Evolutionary conservation across 257 asterid species (phyloP).

Genomic region (Capsicum baccatum): DNA sequence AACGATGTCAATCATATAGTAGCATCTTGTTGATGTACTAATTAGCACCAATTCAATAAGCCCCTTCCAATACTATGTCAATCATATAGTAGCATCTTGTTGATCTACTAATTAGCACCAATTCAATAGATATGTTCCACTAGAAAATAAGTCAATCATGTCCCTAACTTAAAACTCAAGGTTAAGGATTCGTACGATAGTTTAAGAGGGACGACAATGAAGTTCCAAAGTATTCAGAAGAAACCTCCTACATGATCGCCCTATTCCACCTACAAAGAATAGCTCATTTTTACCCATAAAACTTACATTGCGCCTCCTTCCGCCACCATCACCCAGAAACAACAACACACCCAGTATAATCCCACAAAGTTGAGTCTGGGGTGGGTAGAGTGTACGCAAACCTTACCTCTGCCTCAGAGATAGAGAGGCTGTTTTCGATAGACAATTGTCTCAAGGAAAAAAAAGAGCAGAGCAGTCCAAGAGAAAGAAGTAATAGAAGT

Average conservation of each 20-base stretch:
- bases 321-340: neutral
- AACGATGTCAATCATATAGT: constrained; percentile 3
- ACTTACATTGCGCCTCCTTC: neutral
- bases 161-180: neutral
- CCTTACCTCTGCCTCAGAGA: too few relatives aligned
- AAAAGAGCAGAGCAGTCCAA: too few relatives aligned
- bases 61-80: neutral
- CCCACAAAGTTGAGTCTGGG: too few relatives aligned
- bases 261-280: neutral
- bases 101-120: neutral
- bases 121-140: neutral
- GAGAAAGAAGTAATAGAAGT: too few relatives aligned
- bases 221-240: neutral
- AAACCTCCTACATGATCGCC: neutral
- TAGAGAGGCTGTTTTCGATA: too few relatives aligned
- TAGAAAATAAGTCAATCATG: neutral
- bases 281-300: neutral
- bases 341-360: too few relatives aligned
- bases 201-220: neutral
- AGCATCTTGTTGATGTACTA: neutral
- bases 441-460: too few relatives aligned
- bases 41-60: neutral
- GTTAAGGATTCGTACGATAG: neutral
- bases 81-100: neutral
- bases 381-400: too few relatives aligned